phyloP scores from a whole-genome alignment of 129 eudicot genomes.

The Artemisia annua region DNA sequence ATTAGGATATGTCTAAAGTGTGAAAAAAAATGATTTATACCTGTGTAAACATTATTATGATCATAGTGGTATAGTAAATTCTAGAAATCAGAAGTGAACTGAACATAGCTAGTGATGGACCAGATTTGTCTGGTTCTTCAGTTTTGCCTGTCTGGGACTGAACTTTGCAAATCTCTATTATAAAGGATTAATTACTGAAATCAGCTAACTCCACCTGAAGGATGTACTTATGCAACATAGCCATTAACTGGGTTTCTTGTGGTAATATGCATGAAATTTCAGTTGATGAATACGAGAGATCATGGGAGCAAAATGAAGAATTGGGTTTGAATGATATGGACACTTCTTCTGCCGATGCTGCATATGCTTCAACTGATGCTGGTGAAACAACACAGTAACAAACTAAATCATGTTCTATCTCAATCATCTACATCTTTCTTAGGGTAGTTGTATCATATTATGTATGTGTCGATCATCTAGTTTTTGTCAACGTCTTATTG shows the following conservation, averaged over 20 bases:
- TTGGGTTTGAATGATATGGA: slow-evolving; percentile 96
- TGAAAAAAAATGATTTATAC: background rate
- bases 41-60: background rate
- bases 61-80: background rate
- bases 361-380: slow-evolving; percentile 46
- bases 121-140: no score
- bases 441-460: background rate
- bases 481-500: background rate
- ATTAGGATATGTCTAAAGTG: background rate
- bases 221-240: no score
- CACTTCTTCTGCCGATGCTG: slow-evolving; percentile 90
- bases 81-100: background rate
- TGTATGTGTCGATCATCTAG: background rate
- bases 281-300: slow-evolving; percentile 88
- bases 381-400: background rate
- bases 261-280: slow-evolving; percentile 10
- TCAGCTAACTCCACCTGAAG: no score
- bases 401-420: background rate
- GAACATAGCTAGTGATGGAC: no score
- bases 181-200: no score
- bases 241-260: slow-evolving; percentile 5
- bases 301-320: slow-evolving; percentile 98
- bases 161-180: no score
- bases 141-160: no score
- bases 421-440: background rate